Base-by-base conservation (phyloP, 768 basidiomycete genomes). In the Boletus reticuloceps region DNA sequence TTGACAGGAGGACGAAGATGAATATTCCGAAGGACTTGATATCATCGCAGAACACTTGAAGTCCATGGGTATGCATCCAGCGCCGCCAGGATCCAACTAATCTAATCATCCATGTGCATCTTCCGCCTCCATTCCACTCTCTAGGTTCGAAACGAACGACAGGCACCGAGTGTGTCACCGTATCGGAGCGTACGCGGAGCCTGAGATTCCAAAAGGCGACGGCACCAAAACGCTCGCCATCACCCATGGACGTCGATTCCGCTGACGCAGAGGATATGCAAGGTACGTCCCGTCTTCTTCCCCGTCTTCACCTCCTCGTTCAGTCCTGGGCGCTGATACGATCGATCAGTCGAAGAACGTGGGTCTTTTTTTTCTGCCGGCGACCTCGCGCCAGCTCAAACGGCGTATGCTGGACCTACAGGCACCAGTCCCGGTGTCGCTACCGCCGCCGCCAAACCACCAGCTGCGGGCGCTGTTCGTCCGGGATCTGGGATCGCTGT, bases 1-100 rank as follows among this genome's bases (percentile, higher is more conserved):
- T 19, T 53, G 19, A 59, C 47, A 64, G 62, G 62, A 69, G 16
- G 67, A 68, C 34, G 67, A 68, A 43, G 59, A 67, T 5, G 62
- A 61, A 43, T 69, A 52, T 46, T 29, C 39, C 1, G 58, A 65
- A 13, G 65, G 63, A 6, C 29, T 64, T 8, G 58, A 67, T 0
- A 20, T 39, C 20, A n/a, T 69, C 12, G 12, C n/a, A 20, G 45
- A 56, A 31, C 55, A 59, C 3, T 5, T 59, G 4, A 34, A 51
- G 11, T 22, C 3, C 29, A 50, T 69, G 5, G 55, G 67, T 69
- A 48, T 36, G 65, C 50, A 42, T 68, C 34, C 38, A 51, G 52
- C 7, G 8, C 13, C 17, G 29, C 51, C 57, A 22, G 3, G 17
- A 53, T 44, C 25, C 41, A 54, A 27, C 36, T 7, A n/a, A n/a